Evolutionary conservation across 768 basidiomycete genomes (phyloP), one percentile per base, ranked within the genome.

Genomic region (Suillus hirtellus): DNA sequence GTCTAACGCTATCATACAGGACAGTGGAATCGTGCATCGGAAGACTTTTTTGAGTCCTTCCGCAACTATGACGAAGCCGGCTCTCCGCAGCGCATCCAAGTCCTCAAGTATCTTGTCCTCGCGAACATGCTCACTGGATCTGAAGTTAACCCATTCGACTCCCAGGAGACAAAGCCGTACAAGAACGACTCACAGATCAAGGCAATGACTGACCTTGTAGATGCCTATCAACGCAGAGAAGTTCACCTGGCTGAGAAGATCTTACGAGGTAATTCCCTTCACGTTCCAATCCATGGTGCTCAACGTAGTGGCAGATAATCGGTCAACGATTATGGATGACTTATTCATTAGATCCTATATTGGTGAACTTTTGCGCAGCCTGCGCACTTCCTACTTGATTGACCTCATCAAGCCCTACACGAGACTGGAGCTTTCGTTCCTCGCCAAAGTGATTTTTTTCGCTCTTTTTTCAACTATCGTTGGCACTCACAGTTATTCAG

Each of bases 1-100:
- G n/a, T 40, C 21, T 67, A 37, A 59, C 24, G 27, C 37, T 53
- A 17, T 67, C n/a, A 63, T 62, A 14, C 72, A 95, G 93, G 92
- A 63, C 93, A 97, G 79, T 99, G 96, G 96, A 90, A 92, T 62
- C 87, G 93, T 63, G 97, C 97, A 0, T 96, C 94, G 66, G 93
- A 95, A 73, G 97, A 99, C 78, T 97, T 99, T 76, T 99, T 99
- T 77, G 96, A 99, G 69, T 97, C 96, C 2, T 99, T 99, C 84
- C 86, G 92, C 68, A 97, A 96, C 72, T 99, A 99, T 73, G 97
- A 99, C 69, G 97, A 99, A 75, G 95, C 96, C 14, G 97, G 97
- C 6, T 95, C 94, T 4, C 90, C 95, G 1, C 96, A 99, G 74
- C 83, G 97, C 35, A 97, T 98, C 34, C 96, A 99, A 80, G 97